Percentiles rank a stretch among this genome's conserved stretches.
phyloP scores from a whole-genome alignment of 2,329 filamentous ascomycete species.

The Oidium heveae region DNA sequence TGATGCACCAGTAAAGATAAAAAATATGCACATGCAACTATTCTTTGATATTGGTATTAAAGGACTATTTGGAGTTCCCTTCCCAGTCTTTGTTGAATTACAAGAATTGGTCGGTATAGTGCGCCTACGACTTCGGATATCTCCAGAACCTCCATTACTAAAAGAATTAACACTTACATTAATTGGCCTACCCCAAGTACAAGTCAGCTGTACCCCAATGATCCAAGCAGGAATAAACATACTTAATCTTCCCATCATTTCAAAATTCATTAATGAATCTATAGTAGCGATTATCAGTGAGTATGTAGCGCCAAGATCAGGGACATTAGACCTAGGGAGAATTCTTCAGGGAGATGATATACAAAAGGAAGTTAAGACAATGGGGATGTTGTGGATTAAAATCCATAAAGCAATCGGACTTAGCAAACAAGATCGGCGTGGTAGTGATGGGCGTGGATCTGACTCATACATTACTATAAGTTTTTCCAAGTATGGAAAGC shows the following conservation, averaged over 20 bases:
- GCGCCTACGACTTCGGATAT: constrained; percentile 58
- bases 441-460: constrained; percentile 63
- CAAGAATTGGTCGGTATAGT: constrained; percentile 74
- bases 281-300: constrained; percentile 60
- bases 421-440: constrained; percentile 72
- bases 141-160: constrained; percentile 73
- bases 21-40: constrained; percentile 93
- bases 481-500: constrained; percentile 92
- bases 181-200: constrained; percentile 78
- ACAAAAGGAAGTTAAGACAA: constrained; percentile 63
- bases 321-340: constrained; percentile 76
- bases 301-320: constrained; percentile 84
- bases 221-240: constrained; percentile 77
- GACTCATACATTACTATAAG: constrained; percentile 89
- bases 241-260: constrained; percentile 74
- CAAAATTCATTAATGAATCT: constrained; percentile 57
- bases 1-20: constrained; percentile 53
- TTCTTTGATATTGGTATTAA: constrained; percentile 63
- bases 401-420: constrained; percentile 73
- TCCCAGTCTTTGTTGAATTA: constrained; percentile 40
- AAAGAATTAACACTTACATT: constrained; percentile 83
- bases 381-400: constrained; percentile 77
- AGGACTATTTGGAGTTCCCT: constrained; percentile 11
- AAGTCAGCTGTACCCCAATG: constrained; percentile 79
- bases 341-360: constrained; percentile 81